Base-by-base conservation (phyloP, 768 basidiomycete species). In the Sporobolomyces phaffii region DNA sequence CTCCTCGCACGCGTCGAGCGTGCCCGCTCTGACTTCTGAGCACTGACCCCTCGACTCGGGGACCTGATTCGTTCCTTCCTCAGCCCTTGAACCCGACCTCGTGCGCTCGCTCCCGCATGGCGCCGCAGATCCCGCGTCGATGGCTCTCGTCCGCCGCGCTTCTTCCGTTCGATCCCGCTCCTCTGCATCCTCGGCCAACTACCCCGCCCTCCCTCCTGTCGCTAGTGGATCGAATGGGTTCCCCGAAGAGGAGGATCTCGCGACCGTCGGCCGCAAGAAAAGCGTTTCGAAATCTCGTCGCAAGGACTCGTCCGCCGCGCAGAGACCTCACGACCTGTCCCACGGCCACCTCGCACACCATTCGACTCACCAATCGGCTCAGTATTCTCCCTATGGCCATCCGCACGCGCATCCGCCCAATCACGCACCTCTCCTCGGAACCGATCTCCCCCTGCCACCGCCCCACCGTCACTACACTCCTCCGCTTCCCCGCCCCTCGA, bases 261-360 rank as follows among this genome's bases (percentile, higher is more conserved):
- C 66, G 10, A 59, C 50, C 0, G 36, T 68, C 28, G 66, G 66
- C 14, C 48, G 66, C n/a, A 62, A 62, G 50, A 68, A 68, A 57
- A 68, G 66, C 31, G 20, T 68, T 17, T 57, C 56, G 11, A 57
- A 62, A 14, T 50, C 66, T 14, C 26, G 66, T n/a, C 31, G 49
- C 13, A 52, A 57, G 18, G 40, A 57, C 24, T 57, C 57, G 11
- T 50, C 47, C 1, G 36, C 44, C 36, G 50, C 51, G n/a, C 20
- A 59, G 41, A 53, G 59, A 20, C 66, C 66, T 50, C 66, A 68
- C 61, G 66, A 68, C 29, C 66, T 68, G 38, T 62, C 66, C 22
- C 66, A 68, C 29, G 66, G 66, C 0, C 66, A 68, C 26, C 38
- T 29, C 5, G 66, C 66, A 5, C 49, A 68, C 36, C 66, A 68